A percentile compares a stretch with the other conserved stretches of the same genome.
These are phyloP conservation scores for Coemansia sp. DNA, from an alignment of 192 early-diverging fungal genomes.

Conservation along the genomic window DNA sequence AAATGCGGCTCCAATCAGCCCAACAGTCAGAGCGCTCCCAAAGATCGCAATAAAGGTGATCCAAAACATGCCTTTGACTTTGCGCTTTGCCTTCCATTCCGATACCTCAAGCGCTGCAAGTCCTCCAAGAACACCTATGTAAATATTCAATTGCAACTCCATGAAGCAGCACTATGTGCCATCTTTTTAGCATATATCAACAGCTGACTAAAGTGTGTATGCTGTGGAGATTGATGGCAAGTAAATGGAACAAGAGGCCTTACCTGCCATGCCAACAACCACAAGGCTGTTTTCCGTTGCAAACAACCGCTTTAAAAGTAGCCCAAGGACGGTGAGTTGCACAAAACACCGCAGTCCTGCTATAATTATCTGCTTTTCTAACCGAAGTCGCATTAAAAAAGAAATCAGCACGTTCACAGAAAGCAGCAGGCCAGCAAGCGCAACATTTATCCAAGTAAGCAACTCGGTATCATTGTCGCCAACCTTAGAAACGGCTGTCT, in stretches of 20 bases:
- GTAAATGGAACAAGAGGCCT: background rate
- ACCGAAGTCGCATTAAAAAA: conserved; percentile 19
- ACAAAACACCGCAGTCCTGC: conserved; percentile 71
- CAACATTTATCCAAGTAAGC: conserved; percentile 48
- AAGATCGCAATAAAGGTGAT: conserved; percentile 57
- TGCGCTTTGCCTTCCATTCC: conserved; percentile 62
- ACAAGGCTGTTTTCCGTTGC: conserved; percentile 57
- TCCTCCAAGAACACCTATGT: conserved; percentile 44
- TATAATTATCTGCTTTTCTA: conserved; percentile 62
- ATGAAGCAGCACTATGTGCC: too few relatives aligned
- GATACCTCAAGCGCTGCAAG: conserved; percentile 50
- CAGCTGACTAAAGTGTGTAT: too few relatives aligned
- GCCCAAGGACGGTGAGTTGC: conserved; percentile 77
- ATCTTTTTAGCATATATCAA: too few relatives aligned
- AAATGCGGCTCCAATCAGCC: conserved; percentile 45
- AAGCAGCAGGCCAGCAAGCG: conserved; percentile 37
- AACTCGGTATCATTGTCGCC: conserved; percentile 10
- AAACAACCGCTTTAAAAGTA: conserved; percentile 70
- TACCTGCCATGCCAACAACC: conserved; percentile 60
- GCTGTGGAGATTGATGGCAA: background rate
- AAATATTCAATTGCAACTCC: background rate
- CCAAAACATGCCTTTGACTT: conserved; percentile 73
- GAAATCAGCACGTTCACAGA: conserved; percentile 37
- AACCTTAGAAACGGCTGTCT: background rate
- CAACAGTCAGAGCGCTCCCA: conserved; percentile 26